Conservation (phyloP, 2,329 filamentous ascomycete genomes). For the Paracamarosporium sp. region DNA sequence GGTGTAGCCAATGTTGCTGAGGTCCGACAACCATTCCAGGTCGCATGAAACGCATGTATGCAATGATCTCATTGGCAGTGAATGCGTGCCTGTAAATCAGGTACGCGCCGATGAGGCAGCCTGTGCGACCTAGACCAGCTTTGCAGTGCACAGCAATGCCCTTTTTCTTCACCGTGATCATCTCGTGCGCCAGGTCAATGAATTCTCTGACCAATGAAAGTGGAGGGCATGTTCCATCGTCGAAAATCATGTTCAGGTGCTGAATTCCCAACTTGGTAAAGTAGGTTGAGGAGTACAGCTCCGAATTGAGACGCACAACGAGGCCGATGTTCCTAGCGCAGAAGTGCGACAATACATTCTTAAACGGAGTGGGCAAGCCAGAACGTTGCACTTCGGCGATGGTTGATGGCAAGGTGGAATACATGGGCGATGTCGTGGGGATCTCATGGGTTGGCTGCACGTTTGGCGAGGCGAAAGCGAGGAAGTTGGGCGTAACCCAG, state of each 20-base stretch:
- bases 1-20: constrained; percentile 97
- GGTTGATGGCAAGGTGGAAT: constrained; percentile 75
- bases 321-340: constrained; percentile 86
- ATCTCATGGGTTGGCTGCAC: constrained; percentile 78
- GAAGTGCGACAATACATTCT: constrained; percentile 94
- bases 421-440: constrained; percentile 74
- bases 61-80: constrained; percentile 95
- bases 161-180: constrained; percentile 88
- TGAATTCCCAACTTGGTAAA: constrained; percentile 95
- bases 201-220: constrained; percentile 91
- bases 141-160: constrained; percentile 98
- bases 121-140: constrained; percentile 91
- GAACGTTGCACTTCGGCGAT: constrained; percentile 75
- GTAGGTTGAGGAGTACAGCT: constrained; percentile 95
- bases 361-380: constrained; percentile 83
- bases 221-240: constrained; percentile 94
- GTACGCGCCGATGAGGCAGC: constrained; percentile 95
- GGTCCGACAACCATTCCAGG: constrained; percentile 99
- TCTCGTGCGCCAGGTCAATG: constrained; percentile 92
- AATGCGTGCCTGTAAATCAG: constrained; percentile 97
- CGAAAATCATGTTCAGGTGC: constrained; percentile 99
- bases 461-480: constrained; percentile 96
- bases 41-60: constrained; percentile 98
- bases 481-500: constrained; percentile 94
- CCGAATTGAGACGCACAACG: constrained; percentile 93